phyloP scores from a whole-genome alignment of 1,284 basidiomycete genomes.

The Rhodotorula sp. region DNA sequence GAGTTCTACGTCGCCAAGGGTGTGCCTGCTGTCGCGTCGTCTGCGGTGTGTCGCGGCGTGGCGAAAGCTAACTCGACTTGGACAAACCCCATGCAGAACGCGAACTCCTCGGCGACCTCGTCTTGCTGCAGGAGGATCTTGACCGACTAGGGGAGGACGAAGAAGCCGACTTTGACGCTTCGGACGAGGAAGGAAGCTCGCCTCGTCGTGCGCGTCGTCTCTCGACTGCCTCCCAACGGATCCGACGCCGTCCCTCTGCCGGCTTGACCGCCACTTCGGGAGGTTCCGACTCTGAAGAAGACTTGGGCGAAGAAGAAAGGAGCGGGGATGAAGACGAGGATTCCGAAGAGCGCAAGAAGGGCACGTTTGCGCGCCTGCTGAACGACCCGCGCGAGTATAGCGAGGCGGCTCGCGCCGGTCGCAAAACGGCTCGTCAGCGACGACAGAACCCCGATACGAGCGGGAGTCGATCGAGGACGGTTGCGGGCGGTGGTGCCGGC shows the following conservation, averaged over 20 bases:
- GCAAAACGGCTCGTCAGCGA: constrained; percentile 41
- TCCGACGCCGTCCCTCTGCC: constrained; percentile 50
- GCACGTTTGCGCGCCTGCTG: constrained; percentile 35
- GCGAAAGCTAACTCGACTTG: not conserved
- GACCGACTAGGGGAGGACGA: constrained; percentile 42
- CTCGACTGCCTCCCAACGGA: not conserved
- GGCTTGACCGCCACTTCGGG: constrained; percentile 52
- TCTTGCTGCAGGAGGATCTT: constrained; percentile 66
- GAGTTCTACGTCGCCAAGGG: constrained; percentile 72
- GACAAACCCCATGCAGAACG: constrained; percentile 51
- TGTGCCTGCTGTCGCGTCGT: not conserved
- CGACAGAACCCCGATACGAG: constrained; percentile 25
- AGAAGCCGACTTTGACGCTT: constrained; percentile 3
- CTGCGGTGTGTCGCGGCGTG: not conserved
- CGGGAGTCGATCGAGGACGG: constrained; percentile 18
- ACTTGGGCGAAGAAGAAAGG: constrained; percentile 54
- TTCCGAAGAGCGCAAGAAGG: constrained; percentile 51
- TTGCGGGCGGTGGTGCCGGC: not conserved
- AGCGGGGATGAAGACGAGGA: constrained; percentile 59
- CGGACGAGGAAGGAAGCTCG: constrained; percentile 12
- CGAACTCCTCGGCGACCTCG: constrained; percentile 65
- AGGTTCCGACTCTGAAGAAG: constrained; percentile 55
- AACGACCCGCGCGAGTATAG: constrained; percentile 33
- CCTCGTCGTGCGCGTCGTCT: not conserved
- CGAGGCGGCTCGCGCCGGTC: constrained; percentile 31